Conservation (phyloP, 768 basidiomycete species). For the Leccinum uliginosum region DNA sequence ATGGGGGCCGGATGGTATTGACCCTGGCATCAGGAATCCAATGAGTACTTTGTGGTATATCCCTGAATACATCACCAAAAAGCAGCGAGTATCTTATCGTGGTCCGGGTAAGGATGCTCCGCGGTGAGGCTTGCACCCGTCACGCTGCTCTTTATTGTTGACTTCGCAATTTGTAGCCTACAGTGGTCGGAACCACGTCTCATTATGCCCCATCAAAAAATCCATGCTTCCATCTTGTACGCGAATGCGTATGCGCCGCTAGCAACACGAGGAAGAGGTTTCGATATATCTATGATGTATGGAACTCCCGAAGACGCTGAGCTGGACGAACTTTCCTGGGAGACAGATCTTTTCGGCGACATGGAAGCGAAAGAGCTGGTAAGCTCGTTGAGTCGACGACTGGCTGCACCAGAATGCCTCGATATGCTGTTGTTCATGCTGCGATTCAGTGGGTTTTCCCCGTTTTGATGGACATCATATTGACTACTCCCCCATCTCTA, state of each 20-base stretch:
- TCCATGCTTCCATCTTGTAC: background rate
- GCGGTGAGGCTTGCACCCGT: constrained; percentile 1
- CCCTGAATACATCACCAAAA: constrained; percentile 10
- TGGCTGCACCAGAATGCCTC: background rate
- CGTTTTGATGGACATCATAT: background rate
- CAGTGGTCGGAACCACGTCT: constrained; percentile 10
- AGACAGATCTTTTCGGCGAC: background rate
- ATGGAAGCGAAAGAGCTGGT: background rate
- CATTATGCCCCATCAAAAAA: background rate
- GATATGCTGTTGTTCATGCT: background rate
- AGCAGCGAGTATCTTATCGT: constrained; percentile 1
- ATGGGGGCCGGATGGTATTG: constrained; percentile 14
- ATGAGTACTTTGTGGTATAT: constrained; percentile 5
- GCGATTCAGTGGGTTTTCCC: background rate
- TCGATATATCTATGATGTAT: background rate
- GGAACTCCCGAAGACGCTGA: background rate
- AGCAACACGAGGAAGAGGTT: background rate
- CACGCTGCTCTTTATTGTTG: background rate
- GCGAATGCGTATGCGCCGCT: background rate
- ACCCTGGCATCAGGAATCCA: constrained; percentile 8
- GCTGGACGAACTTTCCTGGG: constrained; percentile 5
- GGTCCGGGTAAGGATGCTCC: background rate
- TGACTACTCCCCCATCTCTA: background rate
- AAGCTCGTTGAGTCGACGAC: background rate
- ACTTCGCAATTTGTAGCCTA: background rate